A percentile compares a stretch with the other conserved stretches of the same genome.
These are phyloP conservation scores for Geoglossum cookeanum DNA, from an alignment of 2,329 filamentous ascomycete species.

Conservation along the genomic window DNA sequence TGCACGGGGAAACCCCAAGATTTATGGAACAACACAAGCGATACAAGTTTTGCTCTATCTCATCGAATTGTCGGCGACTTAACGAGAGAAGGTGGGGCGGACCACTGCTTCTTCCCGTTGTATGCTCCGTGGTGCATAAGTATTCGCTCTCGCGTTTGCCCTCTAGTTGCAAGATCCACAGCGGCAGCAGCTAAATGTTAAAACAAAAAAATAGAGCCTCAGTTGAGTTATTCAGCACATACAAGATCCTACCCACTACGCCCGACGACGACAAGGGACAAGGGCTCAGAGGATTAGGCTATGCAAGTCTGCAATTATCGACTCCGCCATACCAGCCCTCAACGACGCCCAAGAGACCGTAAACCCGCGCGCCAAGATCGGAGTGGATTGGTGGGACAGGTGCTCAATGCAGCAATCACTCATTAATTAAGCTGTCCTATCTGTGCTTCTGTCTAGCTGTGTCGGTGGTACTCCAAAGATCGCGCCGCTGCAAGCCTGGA, in stretches of 20 bases:
- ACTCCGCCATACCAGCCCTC: background rate
- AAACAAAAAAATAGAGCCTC: background rate
- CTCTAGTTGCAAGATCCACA: background rate
- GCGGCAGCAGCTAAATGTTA: background rate
- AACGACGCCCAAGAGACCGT: background rate
- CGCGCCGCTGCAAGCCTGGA: background rate
- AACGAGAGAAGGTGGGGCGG: constrained; percentile 1
- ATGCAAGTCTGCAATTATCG: background rate
- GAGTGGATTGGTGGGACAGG: background rate
- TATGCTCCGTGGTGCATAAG: constrained; percentile 3
- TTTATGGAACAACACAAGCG: constrained; percentile 1
- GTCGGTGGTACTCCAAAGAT: background rate
- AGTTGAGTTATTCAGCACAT: background rate
- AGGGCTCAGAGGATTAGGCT: background rate
- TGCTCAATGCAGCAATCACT: background rate
- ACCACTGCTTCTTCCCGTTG: constrained; percentile 2
- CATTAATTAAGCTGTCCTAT: background rate
- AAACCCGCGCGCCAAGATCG: background rate
- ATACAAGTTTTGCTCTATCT: constrained; percentile 1
- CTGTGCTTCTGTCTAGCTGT: background rate
- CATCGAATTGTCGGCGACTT: constrained; percentile 1
- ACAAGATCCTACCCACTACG: background rate
- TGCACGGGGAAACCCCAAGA: constrained; percentile 1
- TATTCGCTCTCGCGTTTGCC: constrained; percentile 1
- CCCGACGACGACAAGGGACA: background rate